Evolutionary conservation across 164 flowering plant genomes (phyloP), one percentile per base, ranked within the genome.

Genomic region (Amborella trichopoda): DNA sequence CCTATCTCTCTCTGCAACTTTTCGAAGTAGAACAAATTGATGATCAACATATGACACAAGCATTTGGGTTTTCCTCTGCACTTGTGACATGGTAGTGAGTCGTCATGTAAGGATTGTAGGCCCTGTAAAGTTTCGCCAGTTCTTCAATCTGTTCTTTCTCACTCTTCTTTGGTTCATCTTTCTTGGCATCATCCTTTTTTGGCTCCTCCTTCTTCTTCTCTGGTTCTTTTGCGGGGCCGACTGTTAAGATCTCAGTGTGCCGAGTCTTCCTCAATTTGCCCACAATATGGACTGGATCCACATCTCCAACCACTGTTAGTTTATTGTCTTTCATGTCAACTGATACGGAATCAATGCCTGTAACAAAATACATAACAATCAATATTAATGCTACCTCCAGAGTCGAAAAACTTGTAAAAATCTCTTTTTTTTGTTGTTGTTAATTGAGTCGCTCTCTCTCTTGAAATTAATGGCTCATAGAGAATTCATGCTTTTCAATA

Each of bases 11-110:
- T n/a, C n/a, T n/a, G n/a, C n/a, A n/a, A n/a, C n/a, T n/a, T n/a
- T n/a, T n/a, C n/a, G n/a, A n/a, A n/a, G n/a, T n/a, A n/a, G n/a
- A n/a, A n/a, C n/a, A 9, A 0, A 2, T 9, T 1, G 21, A 6
- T 16, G 2, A 19, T 55, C 39, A 83, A 43, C 74, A 81, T 20
- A 88, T 81, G 13, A 74, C 78, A 71, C 97, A 88, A 46, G 78
- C 65, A 68, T 76, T 88, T 25, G 94, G 91, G 36, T 83, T 68
- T 64, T 88, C 96, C 38, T 88, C 96, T 51, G 69, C 64, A 73
- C 88, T 78, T 5, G 65, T 79, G 10, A 48, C 77, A 63, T 74
- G 62, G 66, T 77, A 77, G 22, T 79, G 54, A 1, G 67, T 48
- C 51, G 75, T 74, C 62, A 64, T 14, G 4, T 74, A 72, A 6